Evolutionary conservation across 2,329 filamentous ascomycete genomes (phyloP), one percentile per base, ranked within the genome.

Genomic region (Colletotrichum abscissum): DNA sequence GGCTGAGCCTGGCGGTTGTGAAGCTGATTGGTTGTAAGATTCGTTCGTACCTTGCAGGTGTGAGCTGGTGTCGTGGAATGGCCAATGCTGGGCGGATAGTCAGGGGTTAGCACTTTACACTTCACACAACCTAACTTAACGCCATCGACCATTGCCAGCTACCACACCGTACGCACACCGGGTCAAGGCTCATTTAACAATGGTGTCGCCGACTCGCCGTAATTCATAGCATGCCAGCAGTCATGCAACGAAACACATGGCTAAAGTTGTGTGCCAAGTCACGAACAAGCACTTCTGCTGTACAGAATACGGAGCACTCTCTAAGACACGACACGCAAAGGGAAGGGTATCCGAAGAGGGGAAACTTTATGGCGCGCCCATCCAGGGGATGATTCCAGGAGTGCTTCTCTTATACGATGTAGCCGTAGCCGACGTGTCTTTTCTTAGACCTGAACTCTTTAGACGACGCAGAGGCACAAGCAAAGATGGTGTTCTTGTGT

Each of bases 1-100:
- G 64, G 57, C 38, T 58, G 42, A 54, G 33, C 54, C 59, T 22
- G 55, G 69, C 69, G 69, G 54, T 55, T 72, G 38, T 9, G 28
- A 38, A 24, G 38, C 19, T 69, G 38, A 69, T 69, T 72, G 69
- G 69, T 24, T 19, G 35, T 2, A 16, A n/a, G 16, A 26, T 7
- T 1, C 7, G 42, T 14, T 26, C 35, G 64, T 68, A 57, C 64
- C 64, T 72, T 69, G 66, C 38, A 42, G 58, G 30, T 30, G 38
- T 56, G 69, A 54, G 58, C 42, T 42, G 35, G 52, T 49, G 64
- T 49, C n/a, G 22, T 62, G 5, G 38, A 72, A 65, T 65, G 69
- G 58, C 42, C 58, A 46, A 24, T 52, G 38, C 69, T 63, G 9
- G n/a, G 46, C 52, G 35, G 22, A 38, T 30, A 30, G 26, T 24